These are phyloP conservation scores for Raffaelea ambrosiae DNA, from an alignment of 2,329 filamentous ascomycete species.

Conservation along the genomic window DNA sequence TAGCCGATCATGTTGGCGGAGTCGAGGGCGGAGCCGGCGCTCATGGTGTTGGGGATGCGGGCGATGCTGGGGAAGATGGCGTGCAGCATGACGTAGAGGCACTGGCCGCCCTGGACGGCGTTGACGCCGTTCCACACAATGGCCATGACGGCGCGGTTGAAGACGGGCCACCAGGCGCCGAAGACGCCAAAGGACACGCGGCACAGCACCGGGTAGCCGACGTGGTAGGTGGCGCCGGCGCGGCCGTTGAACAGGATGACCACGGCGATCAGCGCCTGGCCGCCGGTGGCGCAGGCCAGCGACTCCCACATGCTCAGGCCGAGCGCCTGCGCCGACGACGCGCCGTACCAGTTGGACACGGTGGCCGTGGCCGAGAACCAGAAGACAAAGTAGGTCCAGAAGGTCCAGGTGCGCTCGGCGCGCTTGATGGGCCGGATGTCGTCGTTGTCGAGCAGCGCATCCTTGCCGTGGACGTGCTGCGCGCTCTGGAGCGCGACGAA, in stretches of 20 bases:
- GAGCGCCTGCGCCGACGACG: constrained; percentile 27
- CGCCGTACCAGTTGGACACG: constrained; percentile 28
- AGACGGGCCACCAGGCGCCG: constrained; percentile 29
- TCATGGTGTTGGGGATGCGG: constrained; percentile 23
- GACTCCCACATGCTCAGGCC: constrained; percentile 42
- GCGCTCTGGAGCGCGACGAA: constrained; percentile 6
- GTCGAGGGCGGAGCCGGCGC: constrained; percentile 5
- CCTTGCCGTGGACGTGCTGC: constrained; percentile 7
- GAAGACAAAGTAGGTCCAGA: constrained; percentile 30
- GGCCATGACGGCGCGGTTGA: constrained; percentile 34
- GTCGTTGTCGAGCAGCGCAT: constrained; percentile 29
- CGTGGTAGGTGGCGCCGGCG: constrained; percentile 24
- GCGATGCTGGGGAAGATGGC: constrained; percentile 32
- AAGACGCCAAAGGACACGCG: constrained; percentile 33
- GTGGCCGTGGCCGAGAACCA: constrained; percentile 32
- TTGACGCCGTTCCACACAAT: constrained; percentile 36
- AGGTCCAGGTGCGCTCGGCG: constrained; percentile 30
- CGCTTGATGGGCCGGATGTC: constrained; percentile 29
- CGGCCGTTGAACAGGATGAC: constrained; percentile 30
- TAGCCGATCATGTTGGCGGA: constrained; percentile 7
- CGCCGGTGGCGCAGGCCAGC: constrained; percentile 29
- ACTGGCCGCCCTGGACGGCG: constrained; percentile 12
- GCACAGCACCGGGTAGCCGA: constrained; percentile 32
- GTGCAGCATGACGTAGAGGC: constrained; percentile 26
- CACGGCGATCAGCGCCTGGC: constrained; percentile 29